Base-by-base conservation (phyloP, 257 asterid genomes). In the Primulina tabacum region DNA sequence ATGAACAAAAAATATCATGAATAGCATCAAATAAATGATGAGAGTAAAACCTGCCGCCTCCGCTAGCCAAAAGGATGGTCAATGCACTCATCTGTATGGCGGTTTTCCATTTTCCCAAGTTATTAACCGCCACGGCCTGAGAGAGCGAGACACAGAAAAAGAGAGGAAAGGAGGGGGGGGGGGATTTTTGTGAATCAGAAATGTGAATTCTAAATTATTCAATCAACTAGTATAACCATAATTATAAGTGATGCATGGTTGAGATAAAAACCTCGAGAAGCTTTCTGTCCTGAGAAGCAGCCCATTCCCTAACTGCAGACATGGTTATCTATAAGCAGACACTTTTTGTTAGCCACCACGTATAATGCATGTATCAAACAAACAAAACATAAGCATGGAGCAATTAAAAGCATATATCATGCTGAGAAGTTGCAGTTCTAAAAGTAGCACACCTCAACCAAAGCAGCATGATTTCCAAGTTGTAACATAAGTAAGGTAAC, bases 241-340 rank as follows among this genome's bases (percentile, higher is more conserved):
- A 59, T 40, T 18, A 29, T 17, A 78, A 75, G 64, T 38, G 67
- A 73, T 32, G 65, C 32, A 58, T 7, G 26, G 71, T 21, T 28
- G 62, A 62, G 74, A 71, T 64, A 40, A 64, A 62, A 72, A 93
- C 97, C 95, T 91, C 92, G 56, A 89, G 84, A 75, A 94, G 96
- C 83, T 84, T 94, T 80, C 76, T 82, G 73, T 89, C 96, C 75
- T 85, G 97, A 70, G 97, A 89, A 73, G 97, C 95, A 64, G 99
- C 99, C 99, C 99, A 94, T 84, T 94, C 99, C 83, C 99, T 83
- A 67, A 94, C 97, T 0, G 97, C 99, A 0, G 99, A 94, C 99
- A 94, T 94, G 66, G 99, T 89, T 80, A 94, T 94, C 99, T 93
- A 57, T 79, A 83, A 59, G 73, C 65, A 16, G 61, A 72, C 57